phyloP scores from a whole-genome alignment of 805 yeast genomes.

The Candida parachauliodes region DNA sequence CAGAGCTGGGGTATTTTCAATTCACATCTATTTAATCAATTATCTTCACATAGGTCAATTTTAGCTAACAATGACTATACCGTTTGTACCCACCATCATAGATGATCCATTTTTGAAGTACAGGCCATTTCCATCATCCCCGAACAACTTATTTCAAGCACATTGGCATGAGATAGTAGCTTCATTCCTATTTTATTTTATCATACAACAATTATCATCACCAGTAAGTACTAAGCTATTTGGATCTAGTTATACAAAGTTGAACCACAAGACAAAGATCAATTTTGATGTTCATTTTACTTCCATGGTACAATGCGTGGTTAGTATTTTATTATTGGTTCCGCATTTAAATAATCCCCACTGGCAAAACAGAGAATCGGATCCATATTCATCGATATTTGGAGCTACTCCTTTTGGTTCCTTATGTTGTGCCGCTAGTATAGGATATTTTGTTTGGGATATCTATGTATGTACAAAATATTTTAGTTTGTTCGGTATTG shows the following conservation, averaged over 20 bases:
- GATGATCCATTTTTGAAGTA: conserved; percentile 43
- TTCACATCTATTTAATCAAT: too few relatives aligned
- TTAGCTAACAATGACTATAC: conserved; percentile 1
- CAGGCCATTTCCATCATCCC: conserved; percentile 44
- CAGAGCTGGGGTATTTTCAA: too few relatives aligned
- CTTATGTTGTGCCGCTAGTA: conserved; percentile 64
- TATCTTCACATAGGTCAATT: too few relatives aligned
- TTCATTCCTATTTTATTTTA: conserved; percentile 58
- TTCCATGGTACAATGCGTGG: conserved; percentile 75
- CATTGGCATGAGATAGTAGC: conserved; percentile 75
- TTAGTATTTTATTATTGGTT: conserved; percentile 55
- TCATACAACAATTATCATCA: conserved; percentile 52
- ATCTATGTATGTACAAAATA: conserved; percentile 60
- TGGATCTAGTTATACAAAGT: conserved; percentile 51
- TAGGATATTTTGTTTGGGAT: conserved; percentile 95
- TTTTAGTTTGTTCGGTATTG: conserved; percentile 69
- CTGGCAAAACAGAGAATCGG: conserved; percentile 32
- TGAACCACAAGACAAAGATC: conserved; percentile 44
- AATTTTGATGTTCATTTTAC: conserved; percentile 92
- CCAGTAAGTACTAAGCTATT: conserved; percentile 45
- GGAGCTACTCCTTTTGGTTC: conserved; percentile 76
- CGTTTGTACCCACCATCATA: conserved; percentile 20
- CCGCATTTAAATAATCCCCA: conserved; percentile 64
- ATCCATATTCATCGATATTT: conserved; percentile 45
- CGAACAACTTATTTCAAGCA: conserved; percentile 41